Evolutionary conservation across 345 rosid species (phyloP), one percentile per base, ranked within the genome.

Genomic region (Lagerstroemia speciosa): DNA sequence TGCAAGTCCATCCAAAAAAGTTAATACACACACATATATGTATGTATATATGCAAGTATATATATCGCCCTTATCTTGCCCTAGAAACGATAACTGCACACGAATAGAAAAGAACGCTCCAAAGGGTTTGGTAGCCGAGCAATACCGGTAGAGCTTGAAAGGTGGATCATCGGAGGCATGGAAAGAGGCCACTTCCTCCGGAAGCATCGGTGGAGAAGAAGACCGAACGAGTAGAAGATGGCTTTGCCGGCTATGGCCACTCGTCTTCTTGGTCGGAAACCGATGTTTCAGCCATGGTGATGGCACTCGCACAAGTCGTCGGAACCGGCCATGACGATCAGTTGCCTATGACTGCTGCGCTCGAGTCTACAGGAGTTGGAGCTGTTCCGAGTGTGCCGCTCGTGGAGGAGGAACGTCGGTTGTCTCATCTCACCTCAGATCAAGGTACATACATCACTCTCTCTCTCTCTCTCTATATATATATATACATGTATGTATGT

Each of bases 81-180:
- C 55, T 48, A 48, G 55, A 48, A 48, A 3, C 24, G 3, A 53
- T n/a, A n/a, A n/a, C 24, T 53, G 30, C 29, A 24, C 30, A 53
- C 5, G 15, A 8, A 6, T 2, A 50, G 9, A 53, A 12, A 53
- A 24, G 29, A n/a, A 8, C 8, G 30, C 30, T 48, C 14, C 22
- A 12, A 12, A 53, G 60, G 29, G 29, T 24, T 53, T 53, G 15
- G 60, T 0, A 8, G 60, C n/a, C 29, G 30, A n/a, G 24, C 55
- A 2, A 48, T 5, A 20, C 6, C 7, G 1, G 6, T 3, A n/a
- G 29, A 53, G 30, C 32, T 67, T 22, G 34, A 43, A 88, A 81
- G 79, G 89, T 88, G 89, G 89, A 85, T 89, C 63, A 27, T 58
- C 88, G 80, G 50, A 80, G 86, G 81, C 86, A 89, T 89, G 96